These are phyloP conservation scores for Scorias spongiosa DNA, from an alignment of 2,329 filamentous ascomycete species.

Conservation along the genomic window DNA sequence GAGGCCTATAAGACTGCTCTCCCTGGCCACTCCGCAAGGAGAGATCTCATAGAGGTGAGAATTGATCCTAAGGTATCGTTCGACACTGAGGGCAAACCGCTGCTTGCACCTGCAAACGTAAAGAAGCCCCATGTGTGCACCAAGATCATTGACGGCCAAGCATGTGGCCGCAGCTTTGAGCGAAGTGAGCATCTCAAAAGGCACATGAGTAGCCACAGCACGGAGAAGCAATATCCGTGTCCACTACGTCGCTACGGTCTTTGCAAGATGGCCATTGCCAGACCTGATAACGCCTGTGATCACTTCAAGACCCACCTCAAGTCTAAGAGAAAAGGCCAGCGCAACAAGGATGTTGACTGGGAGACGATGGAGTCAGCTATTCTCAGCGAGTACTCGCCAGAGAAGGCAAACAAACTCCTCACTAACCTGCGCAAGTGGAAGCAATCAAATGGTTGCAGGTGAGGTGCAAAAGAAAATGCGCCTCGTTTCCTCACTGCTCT, in stretches of 20 bases:
- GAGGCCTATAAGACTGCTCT: not conserved
- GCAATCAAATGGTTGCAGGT: not conserved
- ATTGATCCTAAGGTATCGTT: not conserved
- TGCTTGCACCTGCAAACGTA: not conserved
- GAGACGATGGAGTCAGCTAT: constrained; percentile 4
- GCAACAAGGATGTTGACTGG: constrained; percentile 13
- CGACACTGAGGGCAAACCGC: not conserved
- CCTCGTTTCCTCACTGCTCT: too few species aligned
- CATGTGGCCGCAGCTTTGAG: constrained; percentile 12
- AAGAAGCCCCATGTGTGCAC: constrained; percentile 10
- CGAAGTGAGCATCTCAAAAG: constrained; percentile 20
- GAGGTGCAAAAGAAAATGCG: too few species aligned
- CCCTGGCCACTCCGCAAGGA: not conserved
- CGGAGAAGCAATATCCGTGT: constrained; percentile 9
- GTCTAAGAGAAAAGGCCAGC: constrained; percentile 7
- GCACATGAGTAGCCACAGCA: constrained; percentile 11
- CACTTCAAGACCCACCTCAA: constrained; percentile 19
- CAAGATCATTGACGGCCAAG: constrained; percentile 2
- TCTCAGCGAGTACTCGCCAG: constrained; percentile 1
- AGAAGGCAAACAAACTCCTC: constrained; percentile 7
- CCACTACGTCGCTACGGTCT: constrained; percentile 4
- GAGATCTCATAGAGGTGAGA: not conserved
- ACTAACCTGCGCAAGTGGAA: constrained; percentile 6
- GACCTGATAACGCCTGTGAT: constrained; percentile 17
- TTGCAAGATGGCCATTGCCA: constrained; percentile 10